Evolutionary conservation across 768 basidiomycete species (phyloP).

Genomic region (Tricholoma saponaceum): DNA sequence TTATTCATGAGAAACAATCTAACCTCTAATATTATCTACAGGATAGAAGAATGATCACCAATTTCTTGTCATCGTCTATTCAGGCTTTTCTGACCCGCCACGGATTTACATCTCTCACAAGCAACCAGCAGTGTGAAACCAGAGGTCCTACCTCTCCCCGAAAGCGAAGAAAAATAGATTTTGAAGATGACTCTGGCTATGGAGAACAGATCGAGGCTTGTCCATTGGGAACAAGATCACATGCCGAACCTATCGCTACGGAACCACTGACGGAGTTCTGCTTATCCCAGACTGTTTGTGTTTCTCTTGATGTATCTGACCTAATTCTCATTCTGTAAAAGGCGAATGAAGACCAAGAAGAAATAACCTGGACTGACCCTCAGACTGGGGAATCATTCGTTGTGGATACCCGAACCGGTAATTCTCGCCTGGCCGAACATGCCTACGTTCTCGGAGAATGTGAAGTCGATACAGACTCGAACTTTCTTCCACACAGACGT

Average conservation of each 20-base stretch:
- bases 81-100: constrained; percentile 62
- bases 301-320: not conserved
- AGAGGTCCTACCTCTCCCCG: constrained; percentile 31
- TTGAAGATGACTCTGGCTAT: constrained; percentile 32
- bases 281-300: constrained; percentile 4
- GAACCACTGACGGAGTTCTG: not conserved
- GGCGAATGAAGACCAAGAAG: constrained; percentile 23
- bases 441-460: constrained; percentile 5
- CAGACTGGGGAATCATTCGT: constrained; percentile 51
- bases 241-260: not conserved
- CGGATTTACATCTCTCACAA: constrained; percentile 42
- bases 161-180: constrained; percentile 47
- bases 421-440: constrained; percentile 44
- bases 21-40: constrained; percentile 23
- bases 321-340: constrained; percentile 1
- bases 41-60: constrained; percentile 53
- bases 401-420: constrained; percentile 67
- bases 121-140: not conserved
- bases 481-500: constrained; percentile 15
- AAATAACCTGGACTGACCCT: constrained; percentile 62
- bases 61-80: constrained; percentile 56
- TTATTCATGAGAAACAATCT: constrained; percentile 2
- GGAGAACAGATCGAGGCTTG: constrained; percentile 21
- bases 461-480: constrained; percentile 2
- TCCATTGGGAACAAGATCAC: not conserved